phyloP scores from a whole-genome alignment of 2,329 filamentous ascomycete species.

The Talaromyces atroroseus region DNA sequence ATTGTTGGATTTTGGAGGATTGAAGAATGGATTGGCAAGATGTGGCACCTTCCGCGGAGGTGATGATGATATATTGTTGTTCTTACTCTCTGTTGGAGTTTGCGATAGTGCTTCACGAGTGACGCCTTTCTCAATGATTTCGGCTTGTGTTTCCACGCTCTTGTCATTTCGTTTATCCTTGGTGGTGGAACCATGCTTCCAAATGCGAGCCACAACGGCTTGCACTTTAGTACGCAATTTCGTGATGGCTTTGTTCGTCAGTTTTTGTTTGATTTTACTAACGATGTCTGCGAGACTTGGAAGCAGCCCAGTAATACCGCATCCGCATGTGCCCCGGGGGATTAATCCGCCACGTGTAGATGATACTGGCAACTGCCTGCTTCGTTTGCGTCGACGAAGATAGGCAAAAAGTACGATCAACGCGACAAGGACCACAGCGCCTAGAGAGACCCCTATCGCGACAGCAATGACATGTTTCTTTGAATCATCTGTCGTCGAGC shows the following conservation, averaged over 20 bases:
- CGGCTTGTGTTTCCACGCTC: background rate
- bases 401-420: slow-evolving; percentile 9
- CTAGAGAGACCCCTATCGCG: slow-evolving; percentile 8
- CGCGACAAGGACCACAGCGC: slow-evolving; percentile 6
- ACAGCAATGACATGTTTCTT: slow-evolving; percentile 5
- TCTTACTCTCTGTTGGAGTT: background rate
- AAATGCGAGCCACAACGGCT: background rate
- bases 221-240: background rate
- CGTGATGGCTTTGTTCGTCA: background rate
- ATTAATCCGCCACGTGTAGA: background rate
- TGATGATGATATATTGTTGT: background rate
- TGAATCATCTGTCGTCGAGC: background rate
- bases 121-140: background rate
- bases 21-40: background rate
- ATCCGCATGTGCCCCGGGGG: background rate
- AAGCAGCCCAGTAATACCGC: background rate
- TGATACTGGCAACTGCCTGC: background rate
- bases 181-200: background rate
- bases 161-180: background rate
- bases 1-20: background rate
- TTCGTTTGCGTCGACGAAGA: slow-evolving; percentile 8
- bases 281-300: background rate
- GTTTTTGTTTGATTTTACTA: background rate
- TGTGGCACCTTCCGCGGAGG: background rate
- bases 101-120: background rate